Conservation (phyloP, 192 early-diverging fungal genomes). For the Backusella tuberculispora region DNA sequence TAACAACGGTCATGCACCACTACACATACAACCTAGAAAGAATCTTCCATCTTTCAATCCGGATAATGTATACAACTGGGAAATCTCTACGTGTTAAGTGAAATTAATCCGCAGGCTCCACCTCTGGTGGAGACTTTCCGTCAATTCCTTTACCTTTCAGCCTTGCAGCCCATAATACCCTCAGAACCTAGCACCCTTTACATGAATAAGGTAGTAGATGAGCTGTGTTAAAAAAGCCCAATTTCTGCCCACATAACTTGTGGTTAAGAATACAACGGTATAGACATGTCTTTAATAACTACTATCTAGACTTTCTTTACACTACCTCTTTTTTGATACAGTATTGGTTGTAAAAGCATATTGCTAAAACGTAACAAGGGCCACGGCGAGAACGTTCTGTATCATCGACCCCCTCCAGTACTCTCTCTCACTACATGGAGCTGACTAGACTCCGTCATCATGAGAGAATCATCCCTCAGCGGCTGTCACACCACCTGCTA, state of each 20-base stretch:
- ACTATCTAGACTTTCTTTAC: constrained; percentile 82
- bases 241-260: constrained; percentile 85
- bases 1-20: constrained; percentile 30
- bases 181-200: constrained; percentile 77
- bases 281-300: constrained; percentile 81
- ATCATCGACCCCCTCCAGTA: no score
- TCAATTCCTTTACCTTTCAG: no score
- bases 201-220: constrained; percentile 63
- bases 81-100: constrained; percentile 56
- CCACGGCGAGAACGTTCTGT: no score
- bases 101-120: constrained; percentile 53
- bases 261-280: constrained; percentile 83
- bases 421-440: no score
- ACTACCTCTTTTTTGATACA: no score
- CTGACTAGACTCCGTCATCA: no score
- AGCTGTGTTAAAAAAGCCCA: constrained; percentile 55
- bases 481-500: no score
- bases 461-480: no score
- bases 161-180: constrained; percentile 65
- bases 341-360: no score
- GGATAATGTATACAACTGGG: constrained; percentile 51
- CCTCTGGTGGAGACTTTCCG: constrained; percentile 52
- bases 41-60: constrained; percentile 41
- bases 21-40: constrained; percentile 54
- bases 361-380: no score